phyloP scores from a whole-genome alignment of 441 rosid species.

The Cnidoscolus chayamansa region DNA sequence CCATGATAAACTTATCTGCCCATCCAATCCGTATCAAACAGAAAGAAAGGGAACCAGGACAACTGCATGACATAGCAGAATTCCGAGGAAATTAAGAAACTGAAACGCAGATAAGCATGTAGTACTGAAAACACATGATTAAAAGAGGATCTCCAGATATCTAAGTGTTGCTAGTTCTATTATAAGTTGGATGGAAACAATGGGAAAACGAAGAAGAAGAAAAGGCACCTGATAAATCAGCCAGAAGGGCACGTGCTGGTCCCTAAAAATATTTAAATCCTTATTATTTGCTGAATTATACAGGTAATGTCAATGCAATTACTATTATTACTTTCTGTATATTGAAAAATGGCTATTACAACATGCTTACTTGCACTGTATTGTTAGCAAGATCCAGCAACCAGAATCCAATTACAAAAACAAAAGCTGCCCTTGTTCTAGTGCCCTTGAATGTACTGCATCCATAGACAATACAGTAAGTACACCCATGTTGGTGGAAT shows the following conservation, averaged over 20 bases:
- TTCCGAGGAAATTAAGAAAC: conserved; percentile 3
- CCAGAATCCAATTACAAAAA: conserved; percentile 92
- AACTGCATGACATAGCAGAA: conserved; percentile 48
- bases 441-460: conserved; percentile 86
- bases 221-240: conserved; percentile 73
- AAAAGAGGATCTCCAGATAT: conserved; percentile 13
- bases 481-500: not conserved
- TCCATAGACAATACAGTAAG: conserved; percentile 18
- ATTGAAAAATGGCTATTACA: conserved; percentile 10
- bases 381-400: conserved; percentile 97
- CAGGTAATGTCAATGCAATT: not conserved
- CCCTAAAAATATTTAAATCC: conserved; percentile 46
- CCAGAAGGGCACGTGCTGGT: conserved; percentile 96
- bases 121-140: not conserved
- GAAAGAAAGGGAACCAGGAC: conserved; percentile 96
- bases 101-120: too few species aligned
- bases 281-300: conserved; percentile 15
- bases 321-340: not conserved
- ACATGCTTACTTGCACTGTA: conserved; percentile 69
- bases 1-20: conserved; percentile 97
- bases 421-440: conserved; percentile 75
- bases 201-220: conserved; percentile 4
- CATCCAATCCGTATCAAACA: conserved; percentile 99
- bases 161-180: conserved; percentile 14
- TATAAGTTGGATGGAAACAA: conserved; percentile 8